Evolutionary conservation across 352 stramenopile genomes (phyloP).

Genomic region (Pythium rishiriense): DNA sequence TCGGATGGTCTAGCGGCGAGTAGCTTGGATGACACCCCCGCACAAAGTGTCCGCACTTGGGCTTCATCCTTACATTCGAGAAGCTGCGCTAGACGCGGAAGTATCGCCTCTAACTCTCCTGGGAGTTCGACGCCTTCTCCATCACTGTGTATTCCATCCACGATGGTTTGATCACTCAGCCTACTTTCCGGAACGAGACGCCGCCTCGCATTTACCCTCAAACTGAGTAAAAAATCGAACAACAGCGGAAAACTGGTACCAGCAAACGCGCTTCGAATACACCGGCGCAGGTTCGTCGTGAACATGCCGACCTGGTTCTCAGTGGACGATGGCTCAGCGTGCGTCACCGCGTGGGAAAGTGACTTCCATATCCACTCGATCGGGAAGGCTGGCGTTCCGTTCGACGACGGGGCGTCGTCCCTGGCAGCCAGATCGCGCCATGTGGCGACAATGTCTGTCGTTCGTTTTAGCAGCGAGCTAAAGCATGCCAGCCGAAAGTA

Average conservation of each 20-base stretch:
- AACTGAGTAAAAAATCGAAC: slow-evolving; percentile 22
- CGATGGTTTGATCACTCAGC: not conserved
- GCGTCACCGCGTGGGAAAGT: slow-evolving; percentile 20
- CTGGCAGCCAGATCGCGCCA: slow-evolving; percentile 34
- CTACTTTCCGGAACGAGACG: not conserved
- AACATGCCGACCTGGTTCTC: slow-evolving; percentile 14
- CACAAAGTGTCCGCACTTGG: slow-evolving; percentile 17
- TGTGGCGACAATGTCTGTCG: slow-evolving; percentile 35
- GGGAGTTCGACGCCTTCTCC: not conserved
- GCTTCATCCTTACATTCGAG: slow-evolving; percentile 25
- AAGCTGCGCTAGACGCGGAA: slow-evolving; percentile 21
- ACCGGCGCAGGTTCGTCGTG: slow-evolving; percentile 9
- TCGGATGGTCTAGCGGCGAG: slow-evolving; percentile 19
- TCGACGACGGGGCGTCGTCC: not conserved
- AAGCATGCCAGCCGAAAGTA: slow-evolving; percentile 28
- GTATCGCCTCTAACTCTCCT: slow-evolving; percentile 8
- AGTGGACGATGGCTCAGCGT: not conserved
- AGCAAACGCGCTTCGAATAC: not conserved
- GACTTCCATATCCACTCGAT: slow-evolving; percentile 44
- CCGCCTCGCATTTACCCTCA: slow-evolving; percentile 11
- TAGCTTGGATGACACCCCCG: slow-evolving; percentile 25
- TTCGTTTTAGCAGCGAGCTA: slow-evolving; percentile 30
- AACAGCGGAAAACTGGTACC: not conserved
- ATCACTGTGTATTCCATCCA: not conserved
- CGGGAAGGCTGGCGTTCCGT: slow-evolving; percentile 1